phyloP scores from a whole-genome alignment of 2,329 filamentous ascomycete genomes.

The Amauroascus verrucosus region DNA sequence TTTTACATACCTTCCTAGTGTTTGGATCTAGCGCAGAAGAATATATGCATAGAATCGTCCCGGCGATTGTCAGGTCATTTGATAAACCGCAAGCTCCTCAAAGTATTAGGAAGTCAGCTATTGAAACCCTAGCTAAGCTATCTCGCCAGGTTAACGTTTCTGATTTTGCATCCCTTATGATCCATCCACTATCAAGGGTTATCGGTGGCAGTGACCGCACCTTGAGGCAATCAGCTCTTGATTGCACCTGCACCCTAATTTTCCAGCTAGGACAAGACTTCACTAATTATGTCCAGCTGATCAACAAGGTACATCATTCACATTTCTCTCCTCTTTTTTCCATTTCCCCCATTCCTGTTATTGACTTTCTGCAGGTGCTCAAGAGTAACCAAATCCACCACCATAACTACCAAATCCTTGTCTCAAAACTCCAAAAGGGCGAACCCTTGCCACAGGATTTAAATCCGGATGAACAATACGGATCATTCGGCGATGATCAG shows the following conservation, averaged over 20 bases:
- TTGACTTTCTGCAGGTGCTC: slow-evolving; percentile 40
- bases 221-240: slow-evolving; percentile 71
- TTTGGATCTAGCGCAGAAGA: slow-evolving; percentile 94
- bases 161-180: slow-evolving; percentile 91
- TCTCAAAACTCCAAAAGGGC: slow-evolving; percentile 86
- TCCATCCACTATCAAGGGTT: slow-evolving; percentile 81
- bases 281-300: slow-evolving; percentile 81
- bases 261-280: slow-evolving; percentile 95
- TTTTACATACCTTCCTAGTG: slow-evolving; percentile 88
- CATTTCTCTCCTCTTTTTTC: background rate
- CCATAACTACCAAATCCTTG: slow-evolving; percentile 81
- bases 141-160: slow-evolving; percentile 95
- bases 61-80: slow-evolving; percentile 87
- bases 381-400: slow-evolving; percentile 72
- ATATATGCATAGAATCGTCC: slow-evolving; percentile 98
- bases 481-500: slow-evolving; percentile 66
- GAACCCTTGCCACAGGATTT: slow-evolving; percentile 92
- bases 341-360: background rate
- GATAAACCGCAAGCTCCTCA: slow-evolving; percentile 75
- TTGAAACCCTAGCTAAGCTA: slow-evolving; percentile 88
- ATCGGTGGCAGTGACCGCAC: slow-evolving; percentile 61
- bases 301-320: slow-evolving; percentile 59
- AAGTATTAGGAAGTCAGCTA: slow-evolving; percentile 73
- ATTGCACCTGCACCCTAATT: slow-evolving; percentile 89
- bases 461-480: slow-evolving; percentile 72